phyloP scores from a whole-genome alignment of 148 eudicot genomes.

The Vaccinium vitisidaea region DNA sequence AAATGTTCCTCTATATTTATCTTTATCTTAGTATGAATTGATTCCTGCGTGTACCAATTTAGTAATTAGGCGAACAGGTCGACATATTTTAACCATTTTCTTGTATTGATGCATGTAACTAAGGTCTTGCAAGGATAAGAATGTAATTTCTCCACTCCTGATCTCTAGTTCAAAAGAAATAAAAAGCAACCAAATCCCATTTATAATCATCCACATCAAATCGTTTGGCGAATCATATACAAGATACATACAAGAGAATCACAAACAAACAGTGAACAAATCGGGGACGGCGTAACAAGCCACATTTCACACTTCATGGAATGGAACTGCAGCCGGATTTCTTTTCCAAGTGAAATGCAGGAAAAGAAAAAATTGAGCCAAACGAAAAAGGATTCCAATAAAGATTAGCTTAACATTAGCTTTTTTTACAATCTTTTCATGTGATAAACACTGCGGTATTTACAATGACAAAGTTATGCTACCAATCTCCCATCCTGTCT shows the following conservation, averaged over 20 bases:
- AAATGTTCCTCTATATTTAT: neutral
- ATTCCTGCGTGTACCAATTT: neutral
- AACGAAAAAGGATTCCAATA: neutral
- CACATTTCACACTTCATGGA: neutral
- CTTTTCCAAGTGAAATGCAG: neutral
- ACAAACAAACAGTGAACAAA: slow-evolving; percentile 1
- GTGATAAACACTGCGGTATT: slow-evolving; percentile 34
- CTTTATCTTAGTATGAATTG: neutral
- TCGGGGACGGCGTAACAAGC: neutral
- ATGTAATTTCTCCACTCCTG: neutral
- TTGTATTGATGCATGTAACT: neutral
- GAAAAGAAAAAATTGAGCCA: neutral
- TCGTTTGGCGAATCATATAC: neutral
- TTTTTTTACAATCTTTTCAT: neutral
- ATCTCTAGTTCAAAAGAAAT: neutral
- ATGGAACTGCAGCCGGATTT: neutral
- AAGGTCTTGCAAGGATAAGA: neutral
- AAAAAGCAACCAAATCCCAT: neutral
- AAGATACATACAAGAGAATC: neutral
- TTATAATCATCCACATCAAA: neutral
- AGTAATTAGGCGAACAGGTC: neutral
- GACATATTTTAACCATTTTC: too few relatives aligned
- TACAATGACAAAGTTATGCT: slow-evolving; percentile 42
- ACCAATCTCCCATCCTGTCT: slow-evolving; percentile 9
- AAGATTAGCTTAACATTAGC: slow-evolving; percentile 5